Base-by-base conservation (phyloP, 495 filamentous ascomycete genomes). In the Trichoderma reesei region DNA sequence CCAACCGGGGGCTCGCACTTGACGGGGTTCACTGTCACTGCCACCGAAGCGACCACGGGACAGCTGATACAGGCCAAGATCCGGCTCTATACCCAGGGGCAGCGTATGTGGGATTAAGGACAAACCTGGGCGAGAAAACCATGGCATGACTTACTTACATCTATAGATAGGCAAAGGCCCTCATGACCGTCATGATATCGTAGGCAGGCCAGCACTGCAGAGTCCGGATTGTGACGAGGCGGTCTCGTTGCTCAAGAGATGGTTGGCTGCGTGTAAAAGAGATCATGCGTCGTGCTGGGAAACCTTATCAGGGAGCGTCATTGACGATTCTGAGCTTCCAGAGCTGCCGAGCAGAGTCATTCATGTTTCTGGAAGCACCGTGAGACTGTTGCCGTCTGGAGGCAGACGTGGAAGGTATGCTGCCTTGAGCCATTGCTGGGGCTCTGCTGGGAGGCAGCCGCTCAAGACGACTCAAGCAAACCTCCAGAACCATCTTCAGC, bases 241-340 rank as follows among this genome's bases (percentile, higher is more conserved):
- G 2, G 33, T 56, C 34, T 33, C 6, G 20, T 31, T 56, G 18
- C 20, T 56, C 18, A 4, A 31, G 18, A 31, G 51, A 34, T 56
- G 51, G 51, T 10, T 56, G 5, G 51, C 11, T 10, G 51, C 51
- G 5, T 56, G 51, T 56, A 56, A 56, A 34, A 56, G 51, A 14
- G 51, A 56, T 34, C 51, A 56, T 56, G 20, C 51, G 16, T 56
- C 20, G 9, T 56, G 51, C 51, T 16, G 51, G 51, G 51, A 56
- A 34, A 56, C 51, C 5, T 10, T 56, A 33, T 56, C 51, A n/a
- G 31, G 51, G 11, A n/a, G 9, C 5, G 20, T 56, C 26, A 33
- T 56, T 3, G 11, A 56, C 51, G 51, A 56, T 6, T 56, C 51
- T 3, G 26, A 36, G 20, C 26, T 56, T 13, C 51, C 51, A 56